Evolutionary conservation across 768 basidiomycete genomes (phyloP).

Genomic region (Boletus reticuloceps): DNA sequence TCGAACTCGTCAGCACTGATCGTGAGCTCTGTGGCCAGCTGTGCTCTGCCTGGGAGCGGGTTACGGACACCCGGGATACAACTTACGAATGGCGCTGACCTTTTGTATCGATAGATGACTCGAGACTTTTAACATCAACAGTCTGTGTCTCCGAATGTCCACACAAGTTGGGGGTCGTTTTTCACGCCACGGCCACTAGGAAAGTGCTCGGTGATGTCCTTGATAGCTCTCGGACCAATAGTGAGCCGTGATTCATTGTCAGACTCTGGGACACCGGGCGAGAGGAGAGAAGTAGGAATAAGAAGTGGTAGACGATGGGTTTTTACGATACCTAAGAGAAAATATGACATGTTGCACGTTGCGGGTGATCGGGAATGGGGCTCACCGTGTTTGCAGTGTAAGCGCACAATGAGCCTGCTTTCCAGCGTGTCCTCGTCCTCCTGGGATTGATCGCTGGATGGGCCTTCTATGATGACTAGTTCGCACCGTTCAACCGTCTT

Average conservation of each 20-base stretch:
- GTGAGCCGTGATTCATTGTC: constrained; percentile 60
- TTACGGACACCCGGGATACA: background rate
- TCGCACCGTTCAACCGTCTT: constrained; percentile 78
- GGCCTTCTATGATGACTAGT: constrained; percentile 61
- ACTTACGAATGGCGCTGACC: constrained; percentile 36
- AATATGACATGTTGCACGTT: constrained; percentile 9
- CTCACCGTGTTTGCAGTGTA: constrained; percentile 83
- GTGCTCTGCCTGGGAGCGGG: constrained; percentile 46
- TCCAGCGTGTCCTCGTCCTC: constrained; percentile 57
- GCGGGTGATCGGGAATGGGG: background rate
- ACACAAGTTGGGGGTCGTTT: constrained; percentile 75
- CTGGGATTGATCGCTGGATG: constrained; percentile 31
- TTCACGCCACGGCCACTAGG: constrained; percentile 59
- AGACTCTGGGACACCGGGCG: constrained; percentile 62
- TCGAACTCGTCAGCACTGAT: constrained; percentile 84
- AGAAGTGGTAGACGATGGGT: constrained; percentile 72
- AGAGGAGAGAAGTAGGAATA: constrained; percentile 54
- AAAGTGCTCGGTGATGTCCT: constrained; percentile 82
- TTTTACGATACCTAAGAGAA: constrained; percentile 64
- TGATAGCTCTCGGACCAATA: constrained; percentile 70
- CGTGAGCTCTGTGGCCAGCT: constrained; percentile 72
- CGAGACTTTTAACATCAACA: constrained; percentile 65
- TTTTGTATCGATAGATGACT: constrained; percentile 62
- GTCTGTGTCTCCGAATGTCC: constrained; percentile 74
- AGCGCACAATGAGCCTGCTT: constrained; percentile 65